Evolutionary conservation across 768 basidiomycete genomes (phyloP).

Genomic region (Pulveroboletus frians): DNA sequence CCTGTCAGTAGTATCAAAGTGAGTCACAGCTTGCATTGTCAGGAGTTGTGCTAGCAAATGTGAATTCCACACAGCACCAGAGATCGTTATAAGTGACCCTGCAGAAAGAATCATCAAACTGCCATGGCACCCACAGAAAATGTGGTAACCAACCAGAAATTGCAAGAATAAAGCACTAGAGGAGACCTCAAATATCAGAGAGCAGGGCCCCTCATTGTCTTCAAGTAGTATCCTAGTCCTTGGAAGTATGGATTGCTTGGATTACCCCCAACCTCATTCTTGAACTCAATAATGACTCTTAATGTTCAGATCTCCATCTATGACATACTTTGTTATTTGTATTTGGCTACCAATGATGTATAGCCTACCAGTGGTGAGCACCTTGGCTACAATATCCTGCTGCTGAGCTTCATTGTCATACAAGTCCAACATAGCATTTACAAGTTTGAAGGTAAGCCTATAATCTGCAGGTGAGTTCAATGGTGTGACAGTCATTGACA

Average conservation of each 20-base stretch:
- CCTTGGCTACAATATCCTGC: too few species aligned
- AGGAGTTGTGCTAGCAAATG: constrained; percentile 23
- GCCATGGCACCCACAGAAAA: not conserved
- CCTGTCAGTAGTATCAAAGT: constrained; percentile 20
- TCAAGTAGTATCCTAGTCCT: constrained; percentile 18
- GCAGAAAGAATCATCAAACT: not conserved
- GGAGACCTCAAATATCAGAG: constrained; percentile 6
- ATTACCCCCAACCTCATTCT: constrained; percentile 17
- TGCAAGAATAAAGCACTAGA: constrained; percentile 22
- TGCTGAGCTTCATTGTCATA: too few species aligned
- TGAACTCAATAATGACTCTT: constrained; percentile 12
- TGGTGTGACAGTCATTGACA: too few species aligned
- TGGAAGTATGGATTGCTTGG: constrained; percentile 25
- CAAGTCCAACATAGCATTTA: too few species aligned
- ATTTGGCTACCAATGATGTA: too few species aligned
- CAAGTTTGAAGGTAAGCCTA: too few species aligned
- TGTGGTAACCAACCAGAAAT: constrained; percentile 15
- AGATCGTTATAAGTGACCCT: constrained; percentile 28
- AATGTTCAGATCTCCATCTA: too few species aligned
- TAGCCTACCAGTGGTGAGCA: too few species aligned
- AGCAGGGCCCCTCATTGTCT: constrained; percentile 11
- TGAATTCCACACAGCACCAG: constrained; percentile 24
- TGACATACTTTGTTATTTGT: too few species aligned
- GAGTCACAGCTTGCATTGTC: constrained; percentile 18
- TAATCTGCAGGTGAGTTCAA: too few species aligned